Evolutionary conservation across 768 basidiomycete genomes (phyloP), one percentile per base, ranked within the genome.

Genomic region (Xanthoconium purpureum): DNA sequence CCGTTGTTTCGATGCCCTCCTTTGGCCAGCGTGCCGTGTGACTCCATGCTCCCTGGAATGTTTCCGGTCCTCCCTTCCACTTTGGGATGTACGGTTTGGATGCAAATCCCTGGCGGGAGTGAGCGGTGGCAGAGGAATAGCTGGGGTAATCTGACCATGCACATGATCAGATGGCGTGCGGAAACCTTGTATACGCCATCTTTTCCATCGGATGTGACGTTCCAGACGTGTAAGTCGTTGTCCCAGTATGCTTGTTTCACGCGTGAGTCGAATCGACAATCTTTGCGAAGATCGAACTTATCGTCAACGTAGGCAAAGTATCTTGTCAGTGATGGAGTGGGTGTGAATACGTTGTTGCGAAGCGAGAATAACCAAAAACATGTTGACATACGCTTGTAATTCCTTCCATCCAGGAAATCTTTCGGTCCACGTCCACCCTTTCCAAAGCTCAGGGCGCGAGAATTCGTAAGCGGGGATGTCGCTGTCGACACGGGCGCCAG

Each of bases 21-120:
- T 53, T 54, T n/a, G 61, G 61, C 61, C 61, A 62, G 0, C 62
- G 54, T 3, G 40, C 52, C 1, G 58, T 60, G 39, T 63, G 62
- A 11, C 35, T 52, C n/a, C 49, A 56, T n/a, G 11, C 1, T 10
- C 62, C 60, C 9, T 50, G 20, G 51, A 63, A 44, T n/a, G 58
- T 58, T 18, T 60, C 56, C 12, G 63, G n/a, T 0, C 39, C 3
- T 39, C 24, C 24, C 24, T 24, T 24, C 24, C 24, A 24, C 24
- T 24, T 24, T 24, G 24, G 24, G 24, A 4, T 24, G 24, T 24
- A 24, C 24, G 24, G 24, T 24, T 24, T 24, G 24, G 24, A 24
- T 24, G 24, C 24, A 24, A 24, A 24, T 24, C 24, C 24, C 24
- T 24, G 24, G 24, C 24, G 24, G 24, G 24, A 24, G 24, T 24